Evolutionary conservation across 2,329 filamentous ascomycete species (phyloP).

Genomic region (Escovopsis weberi): DNA sequence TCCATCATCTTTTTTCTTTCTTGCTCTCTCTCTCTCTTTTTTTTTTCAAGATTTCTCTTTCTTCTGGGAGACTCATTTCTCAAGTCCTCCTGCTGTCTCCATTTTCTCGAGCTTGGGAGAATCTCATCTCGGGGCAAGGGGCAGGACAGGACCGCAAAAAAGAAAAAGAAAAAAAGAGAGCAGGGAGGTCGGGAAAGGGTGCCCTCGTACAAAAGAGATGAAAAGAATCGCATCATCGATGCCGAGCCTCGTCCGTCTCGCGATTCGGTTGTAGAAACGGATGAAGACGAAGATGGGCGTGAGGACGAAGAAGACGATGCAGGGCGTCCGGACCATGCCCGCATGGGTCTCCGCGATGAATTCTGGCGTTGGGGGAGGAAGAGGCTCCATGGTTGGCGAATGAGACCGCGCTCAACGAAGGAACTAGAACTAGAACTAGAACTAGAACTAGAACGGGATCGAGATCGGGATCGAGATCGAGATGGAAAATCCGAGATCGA

Average conservation of each 20-base stretch:
- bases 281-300: constrained; percentile 26
- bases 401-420: not conserved
- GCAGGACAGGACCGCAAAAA: not conserved
- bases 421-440: not conserved
- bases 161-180: not conserved
- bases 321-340: constrained; percentile 22
- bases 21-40: too few species aligned
- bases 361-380: constrained; percentile 1
- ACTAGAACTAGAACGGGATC: not conserved
- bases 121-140: not conserved
- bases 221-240: constrained; percentile 29
- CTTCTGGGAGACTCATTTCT: too few species aligned
- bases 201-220: constrained; percentile 22
- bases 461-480: too few species aligned
- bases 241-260: constrained; percentile 21
- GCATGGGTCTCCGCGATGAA: constrained; percentile 20
- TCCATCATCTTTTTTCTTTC: too few species aligned
- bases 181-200: too few species aligned
- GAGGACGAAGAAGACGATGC: constrained; percentile 27
- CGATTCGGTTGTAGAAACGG: constrained; percentile 25
- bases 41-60: too few species aligned
- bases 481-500: too few species aligned
- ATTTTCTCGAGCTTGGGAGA: not conserved
- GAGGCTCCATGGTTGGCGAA: not conserved
- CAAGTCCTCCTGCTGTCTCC: too few species aligned